Conservation (phyloP, 2,329 filamentous ascomycete genomes). For the Onygena corvina region DNA sequence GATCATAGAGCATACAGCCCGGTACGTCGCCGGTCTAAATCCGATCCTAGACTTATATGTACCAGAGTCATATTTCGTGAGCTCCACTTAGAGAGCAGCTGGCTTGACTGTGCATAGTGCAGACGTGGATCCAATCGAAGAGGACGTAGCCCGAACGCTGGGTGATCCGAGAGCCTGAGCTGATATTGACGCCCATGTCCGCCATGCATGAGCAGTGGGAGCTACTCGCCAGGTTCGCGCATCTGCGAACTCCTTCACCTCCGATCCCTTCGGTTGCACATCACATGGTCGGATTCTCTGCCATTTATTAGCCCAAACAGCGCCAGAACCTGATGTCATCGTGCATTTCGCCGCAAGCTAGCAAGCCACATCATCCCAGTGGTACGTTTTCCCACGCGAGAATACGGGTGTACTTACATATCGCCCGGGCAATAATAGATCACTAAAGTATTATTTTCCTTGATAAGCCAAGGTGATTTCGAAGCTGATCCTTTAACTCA, state of each 20-base stretch:
- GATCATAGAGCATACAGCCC: neutral
- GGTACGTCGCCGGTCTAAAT: neutral
- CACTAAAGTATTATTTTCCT: too few species aligned
- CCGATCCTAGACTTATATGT: too few species aligned
- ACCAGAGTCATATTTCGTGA: too few species aligned
- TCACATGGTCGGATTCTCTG: neutral
- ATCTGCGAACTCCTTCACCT: neutral
- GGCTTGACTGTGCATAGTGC: conserved; percentile 1
- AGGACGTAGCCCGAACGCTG: neutral
- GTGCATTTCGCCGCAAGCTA: conserved; percentile 1
- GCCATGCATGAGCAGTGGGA: too few species aligned
- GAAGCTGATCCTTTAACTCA: too few species aligned
- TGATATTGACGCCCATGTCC: neutral
- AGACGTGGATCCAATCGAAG: conserved; percentile 1
- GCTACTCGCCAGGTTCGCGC: neutral
- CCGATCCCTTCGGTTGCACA: neutral
- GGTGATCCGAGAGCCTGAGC: neutral
- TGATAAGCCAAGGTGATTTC: too few species aligned
- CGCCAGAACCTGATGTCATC: neutral
- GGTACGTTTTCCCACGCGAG: conserved; percentile 6
- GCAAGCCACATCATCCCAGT: conserved; percentile 4
- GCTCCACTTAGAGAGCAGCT: neutral
- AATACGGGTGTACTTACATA: conserved; percentile 1
- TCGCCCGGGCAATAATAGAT: too few species aligned
- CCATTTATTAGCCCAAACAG: neutral